Percentiles rank a stretch among this genome's conserved stretches.
Conservation (phyloP, 2,329 filamentous ascomycete genomes). For the Clarireedia homoeocarpa region DNA sequence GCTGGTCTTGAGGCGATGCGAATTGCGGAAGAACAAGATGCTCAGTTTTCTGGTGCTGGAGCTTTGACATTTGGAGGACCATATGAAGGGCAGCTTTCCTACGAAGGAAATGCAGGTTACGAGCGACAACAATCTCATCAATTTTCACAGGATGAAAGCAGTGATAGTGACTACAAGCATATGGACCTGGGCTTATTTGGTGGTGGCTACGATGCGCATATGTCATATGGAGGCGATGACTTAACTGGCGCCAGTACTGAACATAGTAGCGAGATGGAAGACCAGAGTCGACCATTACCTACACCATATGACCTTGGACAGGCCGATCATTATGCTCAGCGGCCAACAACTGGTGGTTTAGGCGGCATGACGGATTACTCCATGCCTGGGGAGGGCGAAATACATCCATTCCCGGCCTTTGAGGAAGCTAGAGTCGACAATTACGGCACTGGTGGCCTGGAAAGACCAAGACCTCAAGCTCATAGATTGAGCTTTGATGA, state of each 20-base stretch:
- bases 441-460: slow-evolving; percentile 80
- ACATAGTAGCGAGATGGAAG: slow-evolving; percentile 34
- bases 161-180: slow-evolving; percentile 63
- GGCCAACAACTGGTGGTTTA: slow-evolving; percentile 20
- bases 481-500: slow-evolving; percentile 85
- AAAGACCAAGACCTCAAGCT: slow-evolving; percentile 63
- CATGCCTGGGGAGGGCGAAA: slow-evolving; percentile 41
- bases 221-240: slow-evolving; percentile 49
- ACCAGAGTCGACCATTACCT: slow-evolving; percentile 42
- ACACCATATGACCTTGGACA: slow-evolving; percentile 33
- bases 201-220: slow-evolving; percentile 58
- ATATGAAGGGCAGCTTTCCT: slow-evolving; percentile 28
- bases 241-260: slow-evolving; percentile 23
- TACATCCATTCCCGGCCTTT: slow-evolving; percentile 50
- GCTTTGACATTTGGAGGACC: slow-evolving; percentile 39
- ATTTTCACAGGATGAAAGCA: slow-evolving; percentile 37
- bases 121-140: slow-evolving; percentile 36
- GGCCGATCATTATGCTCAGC: slow-evolving; percentile 24
- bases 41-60: slow-evolving; percentile 51
- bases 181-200: slow-evolving; percentile 71
- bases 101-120: slow-evolving; percentile 32
- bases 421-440: slow-evolving; percentile 58
- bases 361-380: slow-evolving; percentile 31
- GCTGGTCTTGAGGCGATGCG: slow-evolving; percentile 78
- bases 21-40: slow-evolving; percentile 73